Base-by-base conservation (phyloP, 1,139 yeast genomes). In the Pichia sp. region DNA sequence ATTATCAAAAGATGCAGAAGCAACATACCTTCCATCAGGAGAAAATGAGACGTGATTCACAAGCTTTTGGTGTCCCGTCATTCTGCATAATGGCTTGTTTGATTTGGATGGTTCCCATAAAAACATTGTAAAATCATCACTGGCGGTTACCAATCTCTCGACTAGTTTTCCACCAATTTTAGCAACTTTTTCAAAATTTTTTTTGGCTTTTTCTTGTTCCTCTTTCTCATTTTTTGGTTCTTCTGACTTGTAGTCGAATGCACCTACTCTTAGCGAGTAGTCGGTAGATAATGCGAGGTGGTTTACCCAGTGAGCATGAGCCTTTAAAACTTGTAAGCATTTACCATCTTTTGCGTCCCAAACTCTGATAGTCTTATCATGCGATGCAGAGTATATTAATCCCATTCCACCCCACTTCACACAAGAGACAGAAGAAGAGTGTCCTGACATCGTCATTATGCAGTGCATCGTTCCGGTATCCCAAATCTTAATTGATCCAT, bases 261-360 rank as follows among this genome's bases (percentile, higher is more conserved):
- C 82, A 50, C 97, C 99, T 60, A 85, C 81, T 61, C 98, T 77
- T 54, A 93, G 74, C 0, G 84, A 96, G 65, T 86, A 86, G 67
- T 93, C 99, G 0, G 98, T 92, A 1, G 96, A 88, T 49, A 93
- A 75, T 0, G 97, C 87, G 60, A 93, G 76, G 71, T 93, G 98
- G 69, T 93, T 93, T 51, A 93, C 95, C 98, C 99, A 93, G 71
- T 95, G 99, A 2, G 96, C 98, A 69, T 93, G 99, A 49, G 95
- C 81, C 68, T 84, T 85, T 60, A 93, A 74, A 1, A 89, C 84
- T 66, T 87, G 90, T 46, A 89, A 77, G 63, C 96, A 82, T 63
- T 82, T 83, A 26, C 97, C 97, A 47, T 79, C 79, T 23, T 86
- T 85, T 53, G 85, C 76, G 66, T 89, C 95, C 99, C 99, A 93